These are phyloP conservation scores for Botryobasidium botryosum DNA, from an alignment of 768 basidiomycete genomes.

Conservation along the genomic window DNA sequence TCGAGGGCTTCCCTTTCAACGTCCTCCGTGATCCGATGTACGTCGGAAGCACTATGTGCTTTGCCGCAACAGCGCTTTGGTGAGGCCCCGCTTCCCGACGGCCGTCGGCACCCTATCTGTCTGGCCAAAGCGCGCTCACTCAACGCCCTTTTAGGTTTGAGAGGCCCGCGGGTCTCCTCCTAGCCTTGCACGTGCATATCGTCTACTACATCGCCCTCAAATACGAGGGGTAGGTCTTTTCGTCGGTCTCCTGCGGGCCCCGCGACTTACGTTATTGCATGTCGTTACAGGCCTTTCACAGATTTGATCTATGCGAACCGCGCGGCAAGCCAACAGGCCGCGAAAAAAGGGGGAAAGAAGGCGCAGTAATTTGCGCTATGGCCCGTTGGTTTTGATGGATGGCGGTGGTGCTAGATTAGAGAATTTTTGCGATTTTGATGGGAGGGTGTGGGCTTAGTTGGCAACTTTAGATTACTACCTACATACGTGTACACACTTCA, in stretches of 20 bases:
- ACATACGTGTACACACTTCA: too few species aligned
- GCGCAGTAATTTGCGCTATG: too few species aligned
- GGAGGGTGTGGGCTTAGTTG: too few species aligned
- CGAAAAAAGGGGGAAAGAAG: slow-evolving; percentile 1
- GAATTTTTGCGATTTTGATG: too few species aligned
- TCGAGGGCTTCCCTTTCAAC: slow-evolving; percentile 97
- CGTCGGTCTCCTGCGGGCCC: background rate
- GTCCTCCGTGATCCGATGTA: slow-evolving; percentile 92
- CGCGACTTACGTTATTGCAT: background rate
- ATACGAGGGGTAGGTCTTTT: slow-evolving; percentile 65
- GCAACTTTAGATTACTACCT: too few species aligned
- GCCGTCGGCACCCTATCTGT: background rate
- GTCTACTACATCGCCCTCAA: slow-evolving; percentile 70
- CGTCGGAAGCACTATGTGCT: slow-evolving; percentile 83
- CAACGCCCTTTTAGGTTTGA: slow-evolving; percentile 43
- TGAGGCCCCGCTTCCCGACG: slow-evolving; percentile 28
- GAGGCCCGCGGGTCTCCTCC: slow-evolving; percentile 63
- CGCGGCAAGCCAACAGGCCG: too few species aligned
- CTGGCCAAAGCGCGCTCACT: background rate
- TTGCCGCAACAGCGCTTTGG: slow-evolving; percentile 77
- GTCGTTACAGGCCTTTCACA: slow-evolving; percentile 25
- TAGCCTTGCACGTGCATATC: slow-evolving; percentile 68
- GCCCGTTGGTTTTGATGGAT: too few species aligned
- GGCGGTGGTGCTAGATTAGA: too few species aligned
- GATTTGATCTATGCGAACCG: slow-evolving; percentile 26